Evolutionary conservation across 2,329 filamentous ascomycete species (phyloP).

Genomic region (Calonectria pseudoreteaudii): DNA sequence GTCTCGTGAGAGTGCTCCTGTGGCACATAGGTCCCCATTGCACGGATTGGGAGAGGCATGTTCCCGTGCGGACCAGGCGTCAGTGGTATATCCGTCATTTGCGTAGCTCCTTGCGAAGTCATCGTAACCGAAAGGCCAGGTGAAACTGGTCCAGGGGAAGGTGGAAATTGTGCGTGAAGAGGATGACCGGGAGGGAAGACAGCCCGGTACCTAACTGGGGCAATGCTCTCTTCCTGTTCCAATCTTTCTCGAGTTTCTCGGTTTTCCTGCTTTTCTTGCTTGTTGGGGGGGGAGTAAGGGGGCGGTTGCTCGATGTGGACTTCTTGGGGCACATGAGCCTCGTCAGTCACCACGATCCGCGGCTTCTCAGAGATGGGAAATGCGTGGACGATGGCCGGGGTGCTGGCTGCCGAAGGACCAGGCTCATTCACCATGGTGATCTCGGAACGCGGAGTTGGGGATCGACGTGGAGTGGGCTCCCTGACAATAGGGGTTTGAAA

Average conservation of each 20-base stretch:
- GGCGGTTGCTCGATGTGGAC: conserved; percentile 59
- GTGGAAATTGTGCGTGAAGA: conserved; percentile 60
- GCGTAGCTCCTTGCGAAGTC: conserved; percentile 71
- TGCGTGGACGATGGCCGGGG: conserved; percentile 24
- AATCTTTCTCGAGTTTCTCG: not conserved
- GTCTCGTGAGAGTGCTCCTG: conserved; percentile 57
- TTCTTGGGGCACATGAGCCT: conserved; percentile 29
- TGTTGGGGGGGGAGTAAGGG: conserved; percentile 65
- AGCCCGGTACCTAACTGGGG: conserved; percentile 63
- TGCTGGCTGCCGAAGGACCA: conserved; percentile 36
- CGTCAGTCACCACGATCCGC: conserved; percentile 52
- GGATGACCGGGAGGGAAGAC: conserved; percentile 68
- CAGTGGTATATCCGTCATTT: conserved; percentile 69
- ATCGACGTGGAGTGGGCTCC: conserved; percentile 51
- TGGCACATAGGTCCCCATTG: conserved; percentile 59
- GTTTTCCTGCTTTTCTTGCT: conserved; percentile 38
- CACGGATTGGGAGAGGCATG: conserved; percentile 55
- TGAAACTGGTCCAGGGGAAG: conserved; percentile 71
- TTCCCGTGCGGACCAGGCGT: conserved; percentile 53
- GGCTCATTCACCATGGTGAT: conserved; percentile 21
- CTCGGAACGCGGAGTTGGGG: conserved; percentile 44
- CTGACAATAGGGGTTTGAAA: conserved; percentile 51
- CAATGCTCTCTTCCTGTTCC: conserved; percentile 28
- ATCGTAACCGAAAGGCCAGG: conserved; percentile 72
- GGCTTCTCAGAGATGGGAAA: conserved; percentile 51